A percentile compares a stretch with the other conserved stretches of the same genome.
Conservation (phyloP, 805 yeast species). For the Yarrowia keelungensis region DNA sequence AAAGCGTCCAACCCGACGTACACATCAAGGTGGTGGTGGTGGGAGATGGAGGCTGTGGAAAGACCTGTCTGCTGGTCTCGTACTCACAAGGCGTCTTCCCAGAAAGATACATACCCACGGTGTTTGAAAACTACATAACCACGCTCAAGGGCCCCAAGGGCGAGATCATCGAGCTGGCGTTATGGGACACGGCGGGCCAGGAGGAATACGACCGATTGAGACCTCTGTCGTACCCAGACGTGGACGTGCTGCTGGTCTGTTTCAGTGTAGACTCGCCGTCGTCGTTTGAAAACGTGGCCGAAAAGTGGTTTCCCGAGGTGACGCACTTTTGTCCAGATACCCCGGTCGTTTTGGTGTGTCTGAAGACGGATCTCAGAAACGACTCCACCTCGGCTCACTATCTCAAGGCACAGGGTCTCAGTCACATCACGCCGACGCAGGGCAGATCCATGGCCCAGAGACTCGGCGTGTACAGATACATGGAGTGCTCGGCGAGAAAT, state of each 20-base stretch:
- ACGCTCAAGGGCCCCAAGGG: constrained; percentile 58
- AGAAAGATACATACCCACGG: constrained; percentile 76
- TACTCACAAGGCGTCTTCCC: constrained; percentile 77
- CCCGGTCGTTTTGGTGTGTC: constrained; percentile 81
- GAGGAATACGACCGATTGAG: constrained; percentile 83
- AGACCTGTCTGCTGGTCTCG: constrained; percentile 72
- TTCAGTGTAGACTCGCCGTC: constrained; percentile 69
- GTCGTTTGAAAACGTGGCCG: constrained; percentile 74
- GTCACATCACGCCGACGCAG: constrained; percentile 50
- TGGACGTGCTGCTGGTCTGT: constrained; percentile 75
- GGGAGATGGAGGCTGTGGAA: constrained; percentile 93
- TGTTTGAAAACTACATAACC: constrained; percentile 79
- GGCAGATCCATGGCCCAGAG: constrained; percentile 63
- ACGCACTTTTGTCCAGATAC: constrained; percentile 80
- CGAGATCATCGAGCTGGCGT: constrained; percentile 67
- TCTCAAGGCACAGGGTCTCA: constrained; percentile 45
- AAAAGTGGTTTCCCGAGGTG: constrained; percentile 89
- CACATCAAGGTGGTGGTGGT: constrained; percentile 74
- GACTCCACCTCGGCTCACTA: constrained; percentile 43
- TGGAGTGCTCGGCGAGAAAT: constrained; percentile 79
- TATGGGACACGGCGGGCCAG: constrained; percentile 93
- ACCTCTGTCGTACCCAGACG: constrained; percentile 81
- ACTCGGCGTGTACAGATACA: constrained; percentile 72
- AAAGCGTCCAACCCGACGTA: constrained; percentile 44
- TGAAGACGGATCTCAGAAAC: constrained; percentile 69